Evolutionary conservation across 1,139 yeast species (phyloP).

Genomic region (Hansenula sp.): DNA sequence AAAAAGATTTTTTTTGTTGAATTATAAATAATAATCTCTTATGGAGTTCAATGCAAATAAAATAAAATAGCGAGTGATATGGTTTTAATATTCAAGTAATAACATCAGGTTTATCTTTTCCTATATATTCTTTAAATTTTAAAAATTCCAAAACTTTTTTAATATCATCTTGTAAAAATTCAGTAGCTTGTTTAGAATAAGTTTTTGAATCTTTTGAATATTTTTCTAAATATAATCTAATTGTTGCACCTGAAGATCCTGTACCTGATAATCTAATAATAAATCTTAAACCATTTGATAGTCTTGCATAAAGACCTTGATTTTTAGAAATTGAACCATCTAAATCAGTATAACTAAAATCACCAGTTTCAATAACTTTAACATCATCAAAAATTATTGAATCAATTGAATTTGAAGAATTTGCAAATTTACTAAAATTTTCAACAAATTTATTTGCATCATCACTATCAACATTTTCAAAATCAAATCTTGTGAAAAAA

Average conservation of each 20-base stretch:
- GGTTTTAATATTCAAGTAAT: conserved; percentile 44
- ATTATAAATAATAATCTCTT: no score
- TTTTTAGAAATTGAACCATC: conserved; percentile 90
- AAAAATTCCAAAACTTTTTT: conserved; percentile 61
- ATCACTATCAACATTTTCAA: conserved; percentile 72
- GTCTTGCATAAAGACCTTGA: conserved; percentile 87
- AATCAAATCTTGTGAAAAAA: conserved; percentile 96
- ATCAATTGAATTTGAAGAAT: conserved; percentile 38
- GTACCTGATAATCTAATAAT: conserved; percentile 95
- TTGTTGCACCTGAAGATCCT: conserved; percentile 97
- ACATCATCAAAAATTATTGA: conserved; percentile 34
- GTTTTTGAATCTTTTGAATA: conserved; percentile 59
- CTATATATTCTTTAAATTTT: conserved; percentile 68
- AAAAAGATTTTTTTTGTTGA: no score
- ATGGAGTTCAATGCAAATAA: no score
- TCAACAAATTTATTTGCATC: conserved; percentile 72
- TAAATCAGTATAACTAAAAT: conserved; percentile 88
- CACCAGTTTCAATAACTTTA: conserved; percentile 67
- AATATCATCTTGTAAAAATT: conserved; percentile 62
- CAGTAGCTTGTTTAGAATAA: conserved; percentile 56
- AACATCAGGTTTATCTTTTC: conserved; percentile 86
- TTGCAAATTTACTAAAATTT: conserved; percentile 46
- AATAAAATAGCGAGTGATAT: no score
- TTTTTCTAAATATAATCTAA: conserved; percentile 86
- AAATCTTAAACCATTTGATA: conserved; percentile 78